Evolutionary conservation across 202 grass and related monocot species (phyloP).

Genomic region (Zoysia matrella): DNA sequence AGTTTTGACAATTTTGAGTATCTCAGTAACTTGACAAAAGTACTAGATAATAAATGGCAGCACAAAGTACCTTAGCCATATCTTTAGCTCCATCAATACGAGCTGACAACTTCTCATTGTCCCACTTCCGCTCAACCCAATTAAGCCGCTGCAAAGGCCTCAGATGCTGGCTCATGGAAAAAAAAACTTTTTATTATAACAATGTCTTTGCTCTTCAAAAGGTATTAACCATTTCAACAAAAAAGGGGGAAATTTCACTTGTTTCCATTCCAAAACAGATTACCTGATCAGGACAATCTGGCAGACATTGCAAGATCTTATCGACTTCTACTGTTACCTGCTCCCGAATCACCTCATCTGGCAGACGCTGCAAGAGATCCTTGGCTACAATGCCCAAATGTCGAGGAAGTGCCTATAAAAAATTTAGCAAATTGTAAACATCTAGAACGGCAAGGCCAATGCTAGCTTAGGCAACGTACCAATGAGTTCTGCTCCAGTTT

Average conservation of each 20-base stretch:
- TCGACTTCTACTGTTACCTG: neutral
- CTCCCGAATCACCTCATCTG: neutral
- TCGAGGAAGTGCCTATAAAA: neutral
- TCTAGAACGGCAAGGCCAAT: neutral
- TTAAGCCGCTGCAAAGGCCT: neutral
- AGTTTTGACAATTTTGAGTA: too few species aligned
- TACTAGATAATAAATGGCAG: neutral
- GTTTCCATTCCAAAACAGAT: neutral
- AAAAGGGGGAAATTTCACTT: neutral
- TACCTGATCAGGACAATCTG: neutral
- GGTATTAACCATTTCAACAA: neutral
- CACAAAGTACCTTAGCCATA: neutral
- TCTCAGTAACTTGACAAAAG: neutral
- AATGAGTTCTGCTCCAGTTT: neutral
- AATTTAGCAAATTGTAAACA: neutral
- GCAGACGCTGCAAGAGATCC: neutral
- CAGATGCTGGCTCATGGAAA: neutral
- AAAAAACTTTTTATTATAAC: neutral
- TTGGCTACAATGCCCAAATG: neutral
- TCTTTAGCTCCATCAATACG: accelerated
- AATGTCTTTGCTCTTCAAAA: neutral
- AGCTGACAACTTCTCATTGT: neutral
- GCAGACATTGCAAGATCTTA: neutral
- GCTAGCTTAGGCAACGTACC: neutral
- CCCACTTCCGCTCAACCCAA: constrained; percentile 12